These are phyloP conservation scores for apple (Malus domestica) DNA, from an alignment of 306 rosid genomes.

Conservation along the genomic window DNA sequence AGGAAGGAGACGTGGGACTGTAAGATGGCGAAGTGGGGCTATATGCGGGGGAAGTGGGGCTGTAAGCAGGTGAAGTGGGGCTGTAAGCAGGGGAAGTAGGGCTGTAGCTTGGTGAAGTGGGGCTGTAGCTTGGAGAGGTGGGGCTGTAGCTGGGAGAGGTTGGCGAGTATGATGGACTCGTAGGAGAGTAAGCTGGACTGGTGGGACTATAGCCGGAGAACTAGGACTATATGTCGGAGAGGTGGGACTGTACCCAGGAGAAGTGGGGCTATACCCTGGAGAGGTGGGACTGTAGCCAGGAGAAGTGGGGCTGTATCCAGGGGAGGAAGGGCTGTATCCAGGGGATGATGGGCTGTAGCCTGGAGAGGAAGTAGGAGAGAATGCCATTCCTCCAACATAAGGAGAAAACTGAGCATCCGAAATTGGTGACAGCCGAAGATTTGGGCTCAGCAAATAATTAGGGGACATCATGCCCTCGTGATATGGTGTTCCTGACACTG, in stretches of 20 bases:
- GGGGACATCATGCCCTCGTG: constrained; percentile 99
- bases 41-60: constrained; percentile 73
- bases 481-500: constrained; percentile 83
- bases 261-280: constrained; percentile 88
- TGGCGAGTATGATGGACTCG: constrained; percentile 88
- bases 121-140: constrained; percentile 78
- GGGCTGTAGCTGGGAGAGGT: constrained; percentile 84
- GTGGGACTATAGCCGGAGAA: constrained; percentile 92
- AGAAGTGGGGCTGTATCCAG: constrained; percentile 89
- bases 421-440: constrained; percentile 77
- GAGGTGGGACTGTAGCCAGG: constrained; percentile 98
- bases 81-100: constrained; percentile 66
- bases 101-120: constrained; percentile 77
- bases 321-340: constrained; percentile 93
- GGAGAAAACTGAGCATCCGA: constrained; percentile 97
- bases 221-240: constrained; percentile 97
- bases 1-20: constrained; percentile 78
- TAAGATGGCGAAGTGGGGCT: constrained; percentile 80
- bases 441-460: constrained; percentile 80
- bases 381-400: constrained; percentile 91
- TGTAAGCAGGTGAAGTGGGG: constrained; percentile 65
- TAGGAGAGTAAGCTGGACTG: constrained; percentile 96
- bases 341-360: constrained; percentile 97
- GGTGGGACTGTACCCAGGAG: constrained; percentile 92
- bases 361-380: constrained; percentile 90